Conservation (phyloP, 2,329 filamentous ascomycete genomes). For the Penicillium sp. region DNA sequence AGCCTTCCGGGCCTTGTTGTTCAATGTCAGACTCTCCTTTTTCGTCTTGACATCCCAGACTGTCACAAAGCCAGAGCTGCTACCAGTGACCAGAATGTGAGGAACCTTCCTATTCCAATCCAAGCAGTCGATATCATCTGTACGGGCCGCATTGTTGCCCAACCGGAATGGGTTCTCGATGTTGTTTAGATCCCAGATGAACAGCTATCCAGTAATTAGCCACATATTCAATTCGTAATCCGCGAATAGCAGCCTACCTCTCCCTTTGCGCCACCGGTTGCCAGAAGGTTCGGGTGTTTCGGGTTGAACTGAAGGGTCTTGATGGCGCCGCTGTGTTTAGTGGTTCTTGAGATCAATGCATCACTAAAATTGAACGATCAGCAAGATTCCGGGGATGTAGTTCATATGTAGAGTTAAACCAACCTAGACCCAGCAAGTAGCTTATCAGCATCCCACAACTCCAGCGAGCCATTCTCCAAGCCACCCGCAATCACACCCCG, state of each 20-base stretch:
- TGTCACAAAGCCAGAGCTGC: slow-evolving; percentile 89
- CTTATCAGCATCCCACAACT: slow-evolving; percentile 87
- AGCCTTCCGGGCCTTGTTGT: slow-evolving; percentile 82
- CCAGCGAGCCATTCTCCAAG: slow-evolving; percentile 88
- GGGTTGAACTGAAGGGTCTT: slow-evolving; percentile 98
- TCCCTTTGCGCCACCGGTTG: slow-evolving; percentile 89
- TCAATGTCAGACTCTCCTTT: slow-evolving; percentile 93
- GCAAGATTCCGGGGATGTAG: background rate
- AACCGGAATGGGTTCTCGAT: slow-evolving; percentile 83
- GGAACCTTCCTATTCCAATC: slow-evolving; percentile 99
- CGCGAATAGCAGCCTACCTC: slow-evolving; percentile 48
- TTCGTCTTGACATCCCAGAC: slow-evolving; percentile 99
- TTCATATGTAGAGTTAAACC: slow-evolving; percentile 17
- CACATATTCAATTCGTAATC: background rate
- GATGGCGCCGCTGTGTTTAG: slow-evolving; percentile 88
- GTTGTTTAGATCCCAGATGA: slow-evolving; percentile 92
- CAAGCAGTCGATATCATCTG: slow-evolving; percentile 92
- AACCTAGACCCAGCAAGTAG: slow-evolving; percentile 55
- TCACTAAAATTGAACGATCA: slow-evolving; percentile 50
- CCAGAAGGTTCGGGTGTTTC: slow-evolving; percentile 82
- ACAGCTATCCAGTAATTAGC: slow-evolving; percentile 55
- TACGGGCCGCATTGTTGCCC: slow-evolving; percentile 81
- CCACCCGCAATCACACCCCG: slow-evolving; percentile 91
- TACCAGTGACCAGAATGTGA: slow-evolving; percentile 93
- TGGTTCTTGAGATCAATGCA: slow-evolving; percentile 79